Base-by-base conservation (phyloP, 2,329 filamentous ascomycete species). In the Exophiala sp. region DNA sequence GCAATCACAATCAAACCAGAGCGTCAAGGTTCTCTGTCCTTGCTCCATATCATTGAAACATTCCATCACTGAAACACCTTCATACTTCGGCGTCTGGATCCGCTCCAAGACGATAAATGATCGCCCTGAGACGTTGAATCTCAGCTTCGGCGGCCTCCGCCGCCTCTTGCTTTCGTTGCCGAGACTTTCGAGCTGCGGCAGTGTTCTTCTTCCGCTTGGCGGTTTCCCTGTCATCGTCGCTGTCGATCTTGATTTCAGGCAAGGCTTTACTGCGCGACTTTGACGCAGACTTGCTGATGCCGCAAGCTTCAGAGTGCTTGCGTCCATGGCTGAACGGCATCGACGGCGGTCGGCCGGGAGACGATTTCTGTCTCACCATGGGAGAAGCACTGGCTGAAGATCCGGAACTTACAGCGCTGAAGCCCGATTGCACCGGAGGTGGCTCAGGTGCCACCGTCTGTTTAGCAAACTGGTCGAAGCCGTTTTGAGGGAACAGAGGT, bases 201-300 rank as follows among this genome's bases (percentile, higher is more conserved):
- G 88, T 93, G 68, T 95, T 95, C 63, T 88, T 84, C 43, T 88
- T 88, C 66, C 88, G 84, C 80, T 95, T 95, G 77, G 91, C 80
- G 19, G 86, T 86, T n/a, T 85, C 68, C 21, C 76, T 78, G 64
- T 95, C 88, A 44, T 66, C 73, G 1, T 83, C 81, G 60, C 93
- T 85, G 27, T 90, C 77, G 52, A 86, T 71, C 65, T 90, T 50
- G 46, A 62, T 93, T 16, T 84, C 82, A 57, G 85, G 84, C 48
- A 93, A 73, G 58, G 83, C 81, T 74, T 88, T 88, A 64, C 88
- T 82, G 57, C 85, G 82, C 68, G 85, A 85, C 63, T 84, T 71
- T 5, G 49, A 27, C 51, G 29, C 18, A 16, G 34, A 19, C 11
- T 60, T 60, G 64, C 70, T 77, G 49, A 91, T 81, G 55, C 86